Evolutionary conservation across 1,284 basidiomycete genomes (phyloP), one percentile per base, ranked within the genome.

Genomic region (Cutaneotrichosporon cutaneum): DNA sequence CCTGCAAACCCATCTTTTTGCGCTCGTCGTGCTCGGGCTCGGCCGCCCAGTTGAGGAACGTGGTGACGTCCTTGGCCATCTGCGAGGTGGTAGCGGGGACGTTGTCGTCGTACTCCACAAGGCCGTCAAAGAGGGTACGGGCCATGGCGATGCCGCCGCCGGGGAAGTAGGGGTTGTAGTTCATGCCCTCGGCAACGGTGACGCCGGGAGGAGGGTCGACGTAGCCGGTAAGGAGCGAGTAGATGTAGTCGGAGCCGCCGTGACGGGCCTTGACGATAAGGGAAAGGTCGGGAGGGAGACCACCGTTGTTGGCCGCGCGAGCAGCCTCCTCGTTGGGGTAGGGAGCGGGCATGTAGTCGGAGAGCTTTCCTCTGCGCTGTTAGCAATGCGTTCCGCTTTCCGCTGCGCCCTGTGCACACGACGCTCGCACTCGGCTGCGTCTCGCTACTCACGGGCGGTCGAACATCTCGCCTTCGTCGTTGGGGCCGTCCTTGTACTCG

Each of bases 281-380:
- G 70, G 90, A 94, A 74, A 99, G 85, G 84, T 99, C 96, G 47
- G 96, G 96, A 71, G 96, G 96, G 56, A 95, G 86, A 66, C 94
- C 94, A 83, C 96, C 74, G 67, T 58, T 61, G 81, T 99, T 99
- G 69, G 88, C 85, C 65, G 95, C 90, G 72, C 96, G 87, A 55
- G 96, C 94, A 72, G 96, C 95, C 84, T 98, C 94, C 72, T 98
- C 95, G 79, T 99, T 99, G 70, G 95, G 87, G 82, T 99, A 99
- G 59, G 96, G 92, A 56, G 86, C 80, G 65, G 95, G 96, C 85
- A 99, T 85, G 83, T 98, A 98, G 81, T 99, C 96, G 56, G 96
- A 66, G 93, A 78, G 74, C 68, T 78, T 78, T 68, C 76, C 76
- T 60, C 76, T 77, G 64, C 6, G 30, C 11, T 35, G 55, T 60